Evolutionary conservation across 495 filamentous ascomycete species (phyloP).

Genomic region (Lepidopterella palustris): DNA sequence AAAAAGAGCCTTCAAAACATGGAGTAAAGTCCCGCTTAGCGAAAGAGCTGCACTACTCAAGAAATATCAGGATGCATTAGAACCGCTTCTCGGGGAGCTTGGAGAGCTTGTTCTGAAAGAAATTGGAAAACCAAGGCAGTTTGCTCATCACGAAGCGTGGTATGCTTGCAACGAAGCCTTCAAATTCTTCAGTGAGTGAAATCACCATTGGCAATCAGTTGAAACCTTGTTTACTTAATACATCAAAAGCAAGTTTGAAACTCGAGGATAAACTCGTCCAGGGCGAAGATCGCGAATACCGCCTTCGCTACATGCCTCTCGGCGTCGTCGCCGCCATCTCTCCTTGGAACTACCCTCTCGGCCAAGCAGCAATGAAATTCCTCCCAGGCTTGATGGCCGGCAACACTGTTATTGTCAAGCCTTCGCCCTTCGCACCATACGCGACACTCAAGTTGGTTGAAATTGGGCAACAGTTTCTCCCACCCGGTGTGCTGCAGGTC

Average conservation of each 20-base stretch:
- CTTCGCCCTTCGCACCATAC: conserved; percentile 57
- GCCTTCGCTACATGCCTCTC: not conserved
- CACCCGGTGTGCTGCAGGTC: conserved; percentile 51
- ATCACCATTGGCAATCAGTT: not conserved
- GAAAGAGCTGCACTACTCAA: conserved; percentile 50
- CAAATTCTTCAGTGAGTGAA: conserved; percentile 19
- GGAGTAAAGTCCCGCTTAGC: conserved; percentile 46
- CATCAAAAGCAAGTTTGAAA: conserved; percentile 28
- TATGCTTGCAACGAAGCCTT: conserved; percentile 15
- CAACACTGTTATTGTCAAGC: conserved; percentile 59
- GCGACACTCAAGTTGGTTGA: conserved; percentile 58
- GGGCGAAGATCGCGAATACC: conserved; percentile 25
- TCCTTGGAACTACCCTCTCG: conserved; percentile 37
- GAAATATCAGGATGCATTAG: conserved; percentile 47
- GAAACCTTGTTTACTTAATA: not conserved
- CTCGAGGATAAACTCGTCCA: conserved; percentile 32
- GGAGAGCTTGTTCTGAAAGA: conserved; percentile 48
- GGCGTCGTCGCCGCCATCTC: not conserved
- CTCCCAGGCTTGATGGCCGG: conserved; percentile 52
- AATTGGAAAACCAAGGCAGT: conserved; percentile 43
- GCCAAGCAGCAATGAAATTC: conserved; percentile 50
- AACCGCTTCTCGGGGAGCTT: conserved; percentile 41
- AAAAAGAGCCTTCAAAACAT: conserved; percentile 44
- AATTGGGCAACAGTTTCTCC: conserved; percentile 47
- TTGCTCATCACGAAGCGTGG: not conserved